Percentiles rank a stretch among this genome's conserved stretches.
These are phyloP conservation scores for Neonectria punicea DNA, from an alignment of 2,329 filamentous ascomycete genomes.

Conservation along the genomic window DNA sequence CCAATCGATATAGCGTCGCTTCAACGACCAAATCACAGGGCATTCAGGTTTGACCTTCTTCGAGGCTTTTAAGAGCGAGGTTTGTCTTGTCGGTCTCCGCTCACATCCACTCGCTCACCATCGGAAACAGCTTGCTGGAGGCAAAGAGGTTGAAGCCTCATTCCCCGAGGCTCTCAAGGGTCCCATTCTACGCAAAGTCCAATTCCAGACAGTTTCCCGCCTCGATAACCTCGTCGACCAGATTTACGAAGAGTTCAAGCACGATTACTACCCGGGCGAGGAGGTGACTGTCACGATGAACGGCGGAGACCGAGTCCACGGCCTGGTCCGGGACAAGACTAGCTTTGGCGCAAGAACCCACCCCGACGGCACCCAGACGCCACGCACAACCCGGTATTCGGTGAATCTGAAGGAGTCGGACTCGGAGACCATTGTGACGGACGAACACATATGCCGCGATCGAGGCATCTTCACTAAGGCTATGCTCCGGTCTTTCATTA, in stretches of 20 bases:
- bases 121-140: constrained; percentile 73
- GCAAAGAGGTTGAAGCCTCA: constrained; percentile 87
- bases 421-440: constrained; percentile 82
- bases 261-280: constrained; percentile 92
- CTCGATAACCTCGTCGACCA: constrained; percentile 83
- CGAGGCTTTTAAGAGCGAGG: constrained; percentile 90
- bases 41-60: constrained; percentile 93
- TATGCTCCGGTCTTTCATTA: constrained; percentile 92
- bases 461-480: constrained; percentile 94
- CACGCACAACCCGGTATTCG: constrained; percentile 82
- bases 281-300: constrained; percentile 78
- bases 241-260: constrained; percentile 82
- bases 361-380: constrained; percentile 75
- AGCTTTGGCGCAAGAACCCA: constrained; percentile 71
- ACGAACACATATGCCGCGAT: constrained; percentile 85
- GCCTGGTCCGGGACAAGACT: constrained; percentile 86
- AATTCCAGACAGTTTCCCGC: constrained; percentile 88
- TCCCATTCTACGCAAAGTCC: constrained; percentile 88
- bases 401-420: constrained; percentile 77
- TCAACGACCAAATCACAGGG: constrained; percentile 96
- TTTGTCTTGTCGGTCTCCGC: constrained; percentile 56
- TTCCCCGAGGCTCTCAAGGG: constrained; percentile 93
- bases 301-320: constrained; percentile 76
- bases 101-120: constrained; percentile 24
- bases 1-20: constrained; percentile 70